Base-by-base conservation (phyloP, 768 basidiomycete genomes). In the Mycena alexandri region DNA sequence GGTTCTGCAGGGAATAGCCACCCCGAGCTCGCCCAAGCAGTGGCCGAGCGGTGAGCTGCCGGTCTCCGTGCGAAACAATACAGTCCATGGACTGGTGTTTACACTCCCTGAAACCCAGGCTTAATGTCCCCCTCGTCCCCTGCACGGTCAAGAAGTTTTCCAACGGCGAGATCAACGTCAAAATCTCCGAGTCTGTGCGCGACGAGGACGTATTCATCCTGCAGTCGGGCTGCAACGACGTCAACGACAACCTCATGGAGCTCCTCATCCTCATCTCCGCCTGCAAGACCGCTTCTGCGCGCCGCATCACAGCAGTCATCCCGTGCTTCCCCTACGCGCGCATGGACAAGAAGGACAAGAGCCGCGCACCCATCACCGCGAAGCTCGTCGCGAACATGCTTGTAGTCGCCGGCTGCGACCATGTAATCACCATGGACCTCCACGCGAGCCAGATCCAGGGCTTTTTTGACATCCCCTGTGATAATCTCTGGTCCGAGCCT, bases 151-250 rank as follows among this genome's bases (percentile, higher is more conserved):
- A 90, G 79, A 93, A 93, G 75, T 97, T 96, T 81, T 95, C 94
- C 69, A 96, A 96, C 74, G 96, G 96, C 74, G 97, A 98, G 82
- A 94, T 93, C 77, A 94, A 93, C 79, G 93, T 96, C 82, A 95
- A 93, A 80, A 98, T 99, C 72, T 86, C 90, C 57, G 96, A 98
- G 82, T 96, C 94, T 63, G 92, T 99, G 50, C 92, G 98, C 51
- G 97, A 99, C 80, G 96, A 96, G 81, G 98, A 99, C 79, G 95
- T 98, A 29, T 99, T 98, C 85, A 98, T 99, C 84, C 88, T 99
- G 78, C 98, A 99, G 82, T 92, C 93, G 16, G 92, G 92, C 34
- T 93, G 89, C 80, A 82, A 84, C 77, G 95, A 96, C 75, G 95
- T 95, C 77, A 97, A 98, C 79, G 96, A 98, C 81, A 92, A 95